phyloP scores from a whole-genome alignment of 768 basidiomycete species.

The Lactifluus volemus region DNA sequence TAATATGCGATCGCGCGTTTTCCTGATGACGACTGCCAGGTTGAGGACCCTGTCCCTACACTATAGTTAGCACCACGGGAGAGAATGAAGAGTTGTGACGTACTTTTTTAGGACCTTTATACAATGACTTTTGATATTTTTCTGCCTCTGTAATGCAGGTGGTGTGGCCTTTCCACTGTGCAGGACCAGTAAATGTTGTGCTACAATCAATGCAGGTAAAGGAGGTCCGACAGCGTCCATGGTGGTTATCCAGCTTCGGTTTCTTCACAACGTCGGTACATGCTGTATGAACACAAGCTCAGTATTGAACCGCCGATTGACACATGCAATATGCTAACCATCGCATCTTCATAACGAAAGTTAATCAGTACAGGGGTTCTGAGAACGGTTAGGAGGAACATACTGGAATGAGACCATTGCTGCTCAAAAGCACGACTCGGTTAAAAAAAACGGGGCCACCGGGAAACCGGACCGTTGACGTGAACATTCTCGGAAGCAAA shows the following conservation, averaged over 20 bases:
- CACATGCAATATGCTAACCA: slow-evolving; percentile 12
- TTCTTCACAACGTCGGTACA: slow-evolving; percentile 90
- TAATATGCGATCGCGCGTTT: slow-evolving; percentile 5
- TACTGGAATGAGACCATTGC: slow-evolving; percentile 21
- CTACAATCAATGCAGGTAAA: slow-evolving; percentile 87
- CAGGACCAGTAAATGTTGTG: slow-evolving; percentile 68
- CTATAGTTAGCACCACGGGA: background rate
- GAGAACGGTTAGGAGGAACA: slow-evolving; percentile 13
- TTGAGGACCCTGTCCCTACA: background rate
- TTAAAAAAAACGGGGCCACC: no score
- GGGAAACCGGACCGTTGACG: no score
- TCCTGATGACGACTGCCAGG: background rate
- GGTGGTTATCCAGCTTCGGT: slow-evolving; percentile 83
- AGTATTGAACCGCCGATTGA: background rate
- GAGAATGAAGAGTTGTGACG: slow-evolving; percentile 10
- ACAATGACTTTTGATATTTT: slow-evolving; percentile 84
- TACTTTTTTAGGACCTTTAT: slow-evolving; percentile 67
- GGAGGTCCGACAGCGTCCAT: slow-evolving; percentile 47
- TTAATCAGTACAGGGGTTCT: slow-evolving; percentile 7
- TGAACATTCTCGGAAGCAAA: no score
- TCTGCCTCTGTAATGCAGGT: slow-evolving; percentile 85
- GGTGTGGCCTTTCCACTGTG: slow-evolving; percentile 75
- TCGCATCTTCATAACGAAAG: slow-evolving; percentile 16
- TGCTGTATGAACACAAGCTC: slow-evolving; percentile 29
- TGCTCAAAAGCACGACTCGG: background rate